Conservation (phyloP, 2,329 filamentous ascomycete genomes). For the Cladosporium sp. region DNA sequence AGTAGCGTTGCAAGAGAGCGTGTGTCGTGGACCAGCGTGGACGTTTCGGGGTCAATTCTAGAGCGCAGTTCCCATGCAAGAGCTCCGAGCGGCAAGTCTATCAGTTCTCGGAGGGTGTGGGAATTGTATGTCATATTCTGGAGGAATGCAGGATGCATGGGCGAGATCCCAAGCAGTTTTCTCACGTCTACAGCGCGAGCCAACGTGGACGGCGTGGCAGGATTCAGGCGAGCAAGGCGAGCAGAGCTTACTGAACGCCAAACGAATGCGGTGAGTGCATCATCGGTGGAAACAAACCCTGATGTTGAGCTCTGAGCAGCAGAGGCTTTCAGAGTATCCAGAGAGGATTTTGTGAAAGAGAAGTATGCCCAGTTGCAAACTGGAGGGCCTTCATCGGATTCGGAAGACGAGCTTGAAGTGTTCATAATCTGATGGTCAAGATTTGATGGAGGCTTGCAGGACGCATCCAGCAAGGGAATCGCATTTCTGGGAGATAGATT, state of each 20-base stretch:
- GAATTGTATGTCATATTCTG: constrained; percentile 45
- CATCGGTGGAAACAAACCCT: constrained; percentile 1
- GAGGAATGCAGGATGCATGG: constrained; percentile 46
- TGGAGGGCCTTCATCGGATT: background rate
- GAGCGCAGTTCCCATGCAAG: constrained; percentile 38
- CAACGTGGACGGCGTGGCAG: constrained; percentile 30
- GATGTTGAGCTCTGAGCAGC: background rate
- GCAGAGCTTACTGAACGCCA: constrained; percentile 33
- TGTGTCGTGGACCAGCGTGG: constrained; percentile 33
- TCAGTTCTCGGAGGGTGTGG: constrained; percentile 26
- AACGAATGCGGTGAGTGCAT: constrained; percentile 2
- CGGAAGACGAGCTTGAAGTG: background rate
- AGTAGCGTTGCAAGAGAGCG: constrained; percentile 42
- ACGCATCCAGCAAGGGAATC: background rate
- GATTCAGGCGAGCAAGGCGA: constrained; percentile 35
- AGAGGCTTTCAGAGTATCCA: background rate
- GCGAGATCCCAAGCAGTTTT: constrained; percentile 37
- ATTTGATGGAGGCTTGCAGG: background rate
- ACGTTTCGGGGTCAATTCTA: constrained; percentile 34
- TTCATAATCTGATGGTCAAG: background rate
- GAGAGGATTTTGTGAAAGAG: background rate
- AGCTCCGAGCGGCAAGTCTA: constrained; percentile 30
- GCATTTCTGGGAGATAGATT: background rate
- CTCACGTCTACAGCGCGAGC: constrained; percentile 50
- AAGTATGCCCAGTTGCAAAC: background rate